A percentile compares a stretch with the other conserved stretches of the same genome.
These are phyloP conservation scores for Aspergillus sp. DNA, from an alignment of 2,329 filamentous ascomycete genomes.

Conservation along the genomic window DNA sequence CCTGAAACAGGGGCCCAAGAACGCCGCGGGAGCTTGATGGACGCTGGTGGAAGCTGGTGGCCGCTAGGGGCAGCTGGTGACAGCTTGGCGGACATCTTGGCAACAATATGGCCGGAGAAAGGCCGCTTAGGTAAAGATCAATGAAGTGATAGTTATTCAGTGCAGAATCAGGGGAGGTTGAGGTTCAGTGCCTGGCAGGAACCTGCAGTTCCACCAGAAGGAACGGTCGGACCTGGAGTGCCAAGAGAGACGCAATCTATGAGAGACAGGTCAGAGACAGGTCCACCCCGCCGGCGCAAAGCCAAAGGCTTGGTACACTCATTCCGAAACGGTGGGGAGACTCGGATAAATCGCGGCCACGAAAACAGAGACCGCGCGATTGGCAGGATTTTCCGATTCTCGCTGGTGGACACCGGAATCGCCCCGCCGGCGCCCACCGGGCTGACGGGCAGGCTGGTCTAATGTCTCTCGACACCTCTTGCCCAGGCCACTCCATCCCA, in stretches of 20 bases:
- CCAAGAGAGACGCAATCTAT: background rate
- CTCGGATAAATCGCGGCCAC: background rate
- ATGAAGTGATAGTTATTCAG: no score
- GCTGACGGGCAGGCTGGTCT: background rate
- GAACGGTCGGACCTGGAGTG: background rate
- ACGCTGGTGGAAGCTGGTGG: no score
- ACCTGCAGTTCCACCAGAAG: no score
- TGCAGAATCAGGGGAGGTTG: background rate
- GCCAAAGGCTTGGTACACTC: background rate
- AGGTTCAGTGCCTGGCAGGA: no score
- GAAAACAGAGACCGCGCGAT: no score
- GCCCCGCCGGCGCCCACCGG: background rate
- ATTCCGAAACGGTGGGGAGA: background rate
- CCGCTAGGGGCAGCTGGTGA: no score
- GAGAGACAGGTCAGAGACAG: background rate
- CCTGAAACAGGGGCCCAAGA: background rate
- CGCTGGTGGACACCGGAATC: background rate
- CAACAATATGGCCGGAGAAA: background rate
- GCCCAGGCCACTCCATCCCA: background rate
- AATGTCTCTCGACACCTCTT: background rate
- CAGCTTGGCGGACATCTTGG: no score
- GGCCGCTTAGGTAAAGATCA: background rate
- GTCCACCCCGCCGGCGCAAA: background rate
- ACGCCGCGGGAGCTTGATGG: no score
- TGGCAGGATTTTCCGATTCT: background rate